Evolutionary conservation across 1,284 basidiomycete species (phyloP).

Genomic region (Malassezia japonica): DNA sequence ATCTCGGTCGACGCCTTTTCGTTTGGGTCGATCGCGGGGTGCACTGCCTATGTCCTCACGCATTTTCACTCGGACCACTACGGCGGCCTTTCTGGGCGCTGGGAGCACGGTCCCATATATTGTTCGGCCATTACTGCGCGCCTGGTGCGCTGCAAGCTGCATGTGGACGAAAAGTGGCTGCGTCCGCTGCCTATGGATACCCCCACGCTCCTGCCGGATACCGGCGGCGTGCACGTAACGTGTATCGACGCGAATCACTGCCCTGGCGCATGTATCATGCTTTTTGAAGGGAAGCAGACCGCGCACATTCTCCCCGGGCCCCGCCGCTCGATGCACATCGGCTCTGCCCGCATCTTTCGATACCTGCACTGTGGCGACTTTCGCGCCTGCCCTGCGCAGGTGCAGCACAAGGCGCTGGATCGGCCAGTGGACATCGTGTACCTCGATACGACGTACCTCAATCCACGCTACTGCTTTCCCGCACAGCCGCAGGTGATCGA

Average conservation of each 20-base stretch:
- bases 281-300: constrained; percentile 85
- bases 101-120: constrained; percentile 86
- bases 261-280: constrained; percentile 84
- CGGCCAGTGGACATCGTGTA: constrained; percentile 68
- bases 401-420: constrained; percentile 29
- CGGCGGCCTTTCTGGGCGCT: constrained; percentile 54
- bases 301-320: constrained; percentile 55
- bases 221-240: constrained; percentile 77
- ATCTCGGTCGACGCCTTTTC: constrained; percentile 91
- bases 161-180: constrained; percentile 77
- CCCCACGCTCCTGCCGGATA: constrained; percentile 65
- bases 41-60: constrained; percentile 75
- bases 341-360: constrained; percentile 57
- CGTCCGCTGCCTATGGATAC: constrained; percentile 71
- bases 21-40: constrained; percentile 77
- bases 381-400: constrained; percentile 46
- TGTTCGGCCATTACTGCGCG: constrained; percentile 78
- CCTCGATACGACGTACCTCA: constrained; percentile 90
- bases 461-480: constrained; percentile 89
- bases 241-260: constrained; percentile 93
- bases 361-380: constrained; percentile 90
- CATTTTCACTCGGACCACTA: constrained; percentile 52
- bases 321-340: constrained; percentile 21
- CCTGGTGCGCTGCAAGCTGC: constrained; percentile 76
- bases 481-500: constrained; percentile 83